phyloP scores from a whole-genome alignment of 495 filamentous ascomycete genomes.

The Parathielavia hyrcaniae region DNA sequence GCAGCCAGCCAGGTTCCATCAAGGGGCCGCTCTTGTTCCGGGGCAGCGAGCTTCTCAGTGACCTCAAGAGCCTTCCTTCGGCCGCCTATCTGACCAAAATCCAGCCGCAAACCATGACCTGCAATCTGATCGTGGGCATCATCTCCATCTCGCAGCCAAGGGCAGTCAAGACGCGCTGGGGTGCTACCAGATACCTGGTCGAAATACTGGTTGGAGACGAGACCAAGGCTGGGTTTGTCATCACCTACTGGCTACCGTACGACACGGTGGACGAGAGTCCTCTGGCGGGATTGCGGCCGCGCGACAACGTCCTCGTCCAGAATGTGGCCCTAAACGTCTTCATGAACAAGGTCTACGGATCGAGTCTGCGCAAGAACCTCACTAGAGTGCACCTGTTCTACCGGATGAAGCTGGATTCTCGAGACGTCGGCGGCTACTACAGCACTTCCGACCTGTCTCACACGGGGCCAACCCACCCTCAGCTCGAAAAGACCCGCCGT shows the following conservation, averaged over 20 bases:
- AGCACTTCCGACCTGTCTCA: constrained; percentile 34
- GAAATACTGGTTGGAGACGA: constrained; percentile 84
- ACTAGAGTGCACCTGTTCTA: constrained; percentile 68
- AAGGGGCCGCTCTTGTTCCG: constrained; percentile 22
- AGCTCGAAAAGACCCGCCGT: constrained; percentile 55
- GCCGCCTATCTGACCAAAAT: constrained; percentile 62
- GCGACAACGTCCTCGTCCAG: constrained; percentile 68
- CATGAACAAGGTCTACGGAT: constrained; percentile 67
- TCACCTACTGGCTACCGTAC: constrained; percentile 72
- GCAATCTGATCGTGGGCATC: constrained; percentile 72
- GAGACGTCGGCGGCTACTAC: constrained; percentile 42
- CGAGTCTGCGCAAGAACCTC: constrained; percentile 60
- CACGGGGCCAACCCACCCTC: constrained; percentile 38
- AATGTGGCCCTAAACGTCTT: constrained; percentile 74
- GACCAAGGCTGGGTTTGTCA: constrained; percentile 68
- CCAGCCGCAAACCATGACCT: constrained; percentile 67
- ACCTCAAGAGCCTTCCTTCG: constrained; percentile 65
- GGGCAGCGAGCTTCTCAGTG: constrained; percentile 41
- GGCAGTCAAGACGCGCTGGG: constrained; percentile 47
- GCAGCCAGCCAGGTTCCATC: constrained; percentile 5
- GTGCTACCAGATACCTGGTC: constrained; percentile 55
- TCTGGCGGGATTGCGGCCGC: constrained; percentile 51
- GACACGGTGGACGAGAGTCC: constrained; percentile 36
- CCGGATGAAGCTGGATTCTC: constrained; percentile 38
- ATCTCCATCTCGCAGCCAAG: constrained; percentile 63